Base-by-base conservation (phyloP, 768 basidiomycete genomes). In the Lentinula edodes region DNA sequence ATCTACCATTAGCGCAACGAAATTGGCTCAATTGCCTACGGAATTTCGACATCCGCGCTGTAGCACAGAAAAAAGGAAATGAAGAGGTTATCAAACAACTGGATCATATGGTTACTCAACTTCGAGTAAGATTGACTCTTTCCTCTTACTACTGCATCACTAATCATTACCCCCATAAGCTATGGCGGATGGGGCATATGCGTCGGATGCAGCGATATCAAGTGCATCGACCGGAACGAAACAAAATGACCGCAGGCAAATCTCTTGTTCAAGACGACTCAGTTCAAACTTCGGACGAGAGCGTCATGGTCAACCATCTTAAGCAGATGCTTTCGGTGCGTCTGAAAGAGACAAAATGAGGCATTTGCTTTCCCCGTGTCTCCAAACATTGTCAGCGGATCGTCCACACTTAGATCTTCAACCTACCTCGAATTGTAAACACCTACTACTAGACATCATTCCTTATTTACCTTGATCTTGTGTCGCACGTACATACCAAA, bases 311-410 rank as follows among this genome's bases (percentile, higher is more conserved):
- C 13, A n/a, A 59, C 28, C 58, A 59, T 20, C 36, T 59, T 16
- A 59, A 59, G 38, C n/a, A 59, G 16, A 59, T 59, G 58, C 35
- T 59, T 13, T 46, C 45, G 6, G 58, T 48, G 32, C 43, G 58
- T 12, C 48, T 59, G 7, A 35, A 15, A 18, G 38, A 59, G 18
- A 54, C 53, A 70, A 68, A 69, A 75, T 76, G 73, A 59, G 32
- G 12, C 15, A 36, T 23, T 6, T 15, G 43, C 16, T 6, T 45
- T 8, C 18, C 16, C n/a, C 18, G 8, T 16, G 15, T 1, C 42
- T 6, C 16, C 3, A 52, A 4, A 28, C 28, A 28, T 28, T 28
- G 28, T 4, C 28, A 28, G 28, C 28, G 28, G 28, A 28, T 28
- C 28, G 28, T 28, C 3, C 28, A 28, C 28, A 28, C 28, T 28